Base-by-base conservation (phyloP, 1,139 yeast species). In the Lizanozyma gosingica region DNA sequence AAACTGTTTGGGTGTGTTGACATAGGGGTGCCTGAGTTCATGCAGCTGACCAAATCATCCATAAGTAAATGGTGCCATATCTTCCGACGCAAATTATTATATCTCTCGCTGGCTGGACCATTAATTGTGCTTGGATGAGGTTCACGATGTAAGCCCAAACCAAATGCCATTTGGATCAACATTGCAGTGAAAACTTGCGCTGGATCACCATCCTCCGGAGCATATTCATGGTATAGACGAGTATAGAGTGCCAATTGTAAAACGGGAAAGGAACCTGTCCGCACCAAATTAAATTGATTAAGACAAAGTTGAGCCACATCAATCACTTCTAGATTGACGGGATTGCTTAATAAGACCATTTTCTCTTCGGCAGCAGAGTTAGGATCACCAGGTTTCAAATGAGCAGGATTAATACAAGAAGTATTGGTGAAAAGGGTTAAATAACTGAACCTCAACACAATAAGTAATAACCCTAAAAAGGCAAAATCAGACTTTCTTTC, bases 141-240 rank as follows among this genome's bases (percentile, higher is more conserved):
- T 45, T 77, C 82, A 38, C 80, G 57, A 53, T 78, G 71, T 27
- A 78, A 49, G 0, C 82, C 81, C 37, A 76, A 56, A 0, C 75
- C 62, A 36, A 63, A 61, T 0, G 75, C 80, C 60, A 71, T 65
- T 44, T 72, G 76, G 1, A 74, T 54, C 38, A 78, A 50, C 47
- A 71, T 55, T 2, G 76, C 75, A 14, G 65, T 59, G 40, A 64
- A 64, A 1, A 69, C 63, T 41, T 67, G 73, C 0, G 71, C 60
- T 3, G 56, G 56, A 39, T 66, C 68, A 15, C 78, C 76, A 47
- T 72, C 78, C 46, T 74, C 79, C 0, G 79, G 79, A 0, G 78
- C 76, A 39, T 52, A 60, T 15, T 57, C 53, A 34, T 68, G 67
- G 45, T 76, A 76, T 14, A 73, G 55, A 33, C 75, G 57, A 56